Conservation (phyloP, 345 rosid species). For the Euphorbia tirucalli region DNA sequence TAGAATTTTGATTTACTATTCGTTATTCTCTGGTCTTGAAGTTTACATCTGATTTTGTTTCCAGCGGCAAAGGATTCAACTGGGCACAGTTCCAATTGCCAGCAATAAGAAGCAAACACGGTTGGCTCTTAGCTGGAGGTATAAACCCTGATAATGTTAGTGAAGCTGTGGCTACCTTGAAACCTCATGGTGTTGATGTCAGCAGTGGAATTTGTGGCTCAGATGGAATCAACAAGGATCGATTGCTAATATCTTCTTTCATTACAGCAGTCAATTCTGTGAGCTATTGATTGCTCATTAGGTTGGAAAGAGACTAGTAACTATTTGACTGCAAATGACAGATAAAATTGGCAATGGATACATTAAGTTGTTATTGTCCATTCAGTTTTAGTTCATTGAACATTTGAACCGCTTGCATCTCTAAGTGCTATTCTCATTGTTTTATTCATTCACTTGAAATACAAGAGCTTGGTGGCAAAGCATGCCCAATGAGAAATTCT, state of each 20-base stretch:
- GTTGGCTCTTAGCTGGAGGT: constrained; percentile 93
- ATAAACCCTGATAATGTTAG: no score
- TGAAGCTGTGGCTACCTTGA: constrained; percentile 58
- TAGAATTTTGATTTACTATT: no score
- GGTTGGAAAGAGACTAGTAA: neutral
- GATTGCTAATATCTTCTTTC: constrained; percentile 52
- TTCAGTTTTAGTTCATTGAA: neutral
- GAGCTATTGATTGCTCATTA: constrained; percentile 27
- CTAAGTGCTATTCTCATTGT: no score
- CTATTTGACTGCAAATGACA: no score
- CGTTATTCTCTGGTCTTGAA: neutral
- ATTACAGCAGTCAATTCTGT: constrained; percentile 51
- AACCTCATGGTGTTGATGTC: constrained; percentile 77
- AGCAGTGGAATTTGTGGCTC: constrained; percentile 77
- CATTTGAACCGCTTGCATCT: no score
- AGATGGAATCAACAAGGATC: constrained; percentile 71
- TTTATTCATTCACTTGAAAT: no score
- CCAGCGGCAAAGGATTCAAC: constrained; percentile 82
- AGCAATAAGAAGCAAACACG: constrained; percentile 59
- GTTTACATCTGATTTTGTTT: constrained; percentile 10
- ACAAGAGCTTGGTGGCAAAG: no score
- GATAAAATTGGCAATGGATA: neutral
- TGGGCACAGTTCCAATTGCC: constrained; percentile 71
- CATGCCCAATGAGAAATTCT: no score
- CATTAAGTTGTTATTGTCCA: neutral